Conservation (phyloP, 78 protist species). For the Mantamonas sphyraenae region DNA sequence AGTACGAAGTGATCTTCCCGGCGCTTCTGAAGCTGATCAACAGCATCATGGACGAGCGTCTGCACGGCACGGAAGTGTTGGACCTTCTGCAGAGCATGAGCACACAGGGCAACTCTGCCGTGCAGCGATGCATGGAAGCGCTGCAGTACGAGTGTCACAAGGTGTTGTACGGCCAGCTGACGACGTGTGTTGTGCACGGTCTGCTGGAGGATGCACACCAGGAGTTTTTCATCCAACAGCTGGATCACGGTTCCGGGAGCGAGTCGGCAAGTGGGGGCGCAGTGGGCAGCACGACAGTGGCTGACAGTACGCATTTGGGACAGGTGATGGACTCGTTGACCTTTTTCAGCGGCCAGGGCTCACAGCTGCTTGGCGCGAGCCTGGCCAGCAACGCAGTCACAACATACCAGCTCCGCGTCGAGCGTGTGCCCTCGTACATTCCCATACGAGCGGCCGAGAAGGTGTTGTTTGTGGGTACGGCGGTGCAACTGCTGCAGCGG, state of each 20-base stretch:
- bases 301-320: too few species aligned
- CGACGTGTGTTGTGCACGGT: background rate
- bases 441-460: background rate
- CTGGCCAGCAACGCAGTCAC: background rate
- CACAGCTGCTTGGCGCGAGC: too few species aligned
- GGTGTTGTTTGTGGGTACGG: slow-evolving; percentile 1
- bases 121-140: background rate
- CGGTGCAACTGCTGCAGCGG: background rate
- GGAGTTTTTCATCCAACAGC: background rate
- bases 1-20: background rate
- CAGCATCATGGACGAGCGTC: background rate
- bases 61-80: background rate
- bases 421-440: background rate
- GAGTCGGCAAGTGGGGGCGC: too few species aligned
- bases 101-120: background rate
- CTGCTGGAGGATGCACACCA: background rate
- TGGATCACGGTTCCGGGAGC: too few species aligned
- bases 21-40: background rate
- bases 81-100: background rate
- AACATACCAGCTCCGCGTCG: background rate
- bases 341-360: too few species aligned
- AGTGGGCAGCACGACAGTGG: too few species aligned
- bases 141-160: background rate
- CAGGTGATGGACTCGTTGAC: too few species aligned
- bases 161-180: background rate